Percentiles rank a stretch among this genome's conserved stretches.
Evolutionary conservation across 495 filamentous ascomycete species (phyloP).

Genomic region (Aspergillus sclerotiicarbonarius): DNA sequence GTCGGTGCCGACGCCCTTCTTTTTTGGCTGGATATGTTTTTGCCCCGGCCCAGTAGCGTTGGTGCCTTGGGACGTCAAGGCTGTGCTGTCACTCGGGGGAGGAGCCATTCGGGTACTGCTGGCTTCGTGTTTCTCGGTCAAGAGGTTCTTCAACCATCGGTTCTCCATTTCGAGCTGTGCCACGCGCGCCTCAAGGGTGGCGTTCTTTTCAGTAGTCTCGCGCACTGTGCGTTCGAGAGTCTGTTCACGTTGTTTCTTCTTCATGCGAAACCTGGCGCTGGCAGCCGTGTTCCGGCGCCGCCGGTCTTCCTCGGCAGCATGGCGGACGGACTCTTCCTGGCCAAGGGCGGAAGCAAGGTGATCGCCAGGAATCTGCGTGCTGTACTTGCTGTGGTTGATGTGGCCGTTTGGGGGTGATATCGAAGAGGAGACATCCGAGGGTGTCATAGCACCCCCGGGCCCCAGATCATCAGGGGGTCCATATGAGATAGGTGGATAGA

Average conservation of each 20-base stretch:
- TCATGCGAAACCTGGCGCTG: constrained; percentile 90
- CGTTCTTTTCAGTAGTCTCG: constrained; percentile 85
- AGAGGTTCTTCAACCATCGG: constrained; percentile 89
- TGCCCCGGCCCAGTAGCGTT: constrained; percentile 29
- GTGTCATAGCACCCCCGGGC: constrained; percentile 40
- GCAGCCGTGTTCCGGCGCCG: constrained; percentile 95
- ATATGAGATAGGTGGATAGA: constrained; percentile 48
- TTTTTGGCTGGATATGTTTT: constrained; percentile 49
- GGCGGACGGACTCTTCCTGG: constrained; percentile 55
- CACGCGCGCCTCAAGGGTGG: constrained; percentile 74
- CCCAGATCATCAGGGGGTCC: constrained; percentile 39
- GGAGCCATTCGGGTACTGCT: constrained; percentile 27
- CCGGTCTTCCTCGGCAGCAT: constrained; percentile 95
- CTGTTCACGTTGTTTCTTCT: constrained; percentile 99
- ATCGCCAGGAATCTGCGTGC: constrained; percentile 44
- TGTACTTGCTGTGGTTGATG: constrained; percentile 48
- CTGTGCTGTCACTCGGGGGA: constrained; percentile 28
- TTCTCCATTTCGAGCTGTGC: constrained; percentile 92
- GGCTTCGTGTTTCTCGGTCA: constrained; percentile 82
- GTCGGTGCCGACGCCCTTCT: constrained; percentile 48
- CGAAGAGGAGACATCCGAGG: constrained; percentile 48
- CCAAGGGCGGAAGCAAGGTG: constrained; percentile 40
- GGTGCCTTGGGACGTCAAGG: constrained; percentile 24
- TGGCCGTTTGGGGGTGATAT: constrained; percentile 49
- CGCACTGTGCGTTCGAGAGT: constrained; percentile 86